These are phyloP conservation scores for Arachnomyces sp. DNA, from an alignment of 2,329 filamentous ascomycete genomes.

Conservation along the genomic window DNA sequence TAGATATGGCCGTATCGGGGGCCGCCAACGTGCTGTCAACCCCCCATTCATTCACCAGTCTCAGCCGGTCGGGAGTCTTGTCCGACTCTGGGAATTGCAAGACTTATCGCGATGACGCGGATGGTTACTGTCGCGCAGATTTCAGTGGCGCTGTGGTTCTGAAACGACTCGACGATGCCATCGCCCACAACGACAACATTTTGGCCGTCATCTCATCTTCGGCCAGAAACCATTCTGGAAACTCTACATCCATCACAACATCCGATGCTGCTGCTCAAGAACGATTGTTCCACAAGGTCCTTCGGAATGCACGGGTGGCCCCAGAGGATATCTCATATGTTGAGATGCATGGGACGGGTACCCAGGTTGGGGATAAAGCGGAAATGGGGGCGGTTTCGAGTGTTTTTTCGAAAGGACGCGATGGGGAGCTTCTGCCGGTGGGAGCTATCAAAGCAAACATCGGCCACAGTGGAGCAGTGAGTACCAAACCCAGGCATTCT, in stretches of 20 bases:
- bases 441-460: conserved; percentile 59
- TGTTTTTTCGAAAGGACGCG: conserved; percentile 45
- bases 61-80: conserved; percentile 32
- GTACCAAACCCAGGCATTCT: too few relatives aligned
- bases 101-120: conserved; percentile 70
- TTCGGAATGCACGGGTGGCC: conserved; percentile 65
- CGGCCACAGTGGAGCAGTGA: conserved; percentile 55
- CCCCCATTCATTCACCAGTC: conserved; percentile 67
- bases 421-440: conserved; percentile 43
- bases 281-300: conserved; percentile 58
- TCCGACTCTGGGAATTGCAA: conserved; percentile 54
- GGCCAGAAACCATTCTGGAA: conserved; percentile 72
- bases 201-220: conserved; percentile 68
- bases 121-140: conserved; percentile 76
- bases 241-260: conserved; percentile 74
- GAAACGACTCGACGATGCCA: conserved; percentile 70
- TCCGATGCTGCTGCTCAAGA: conserved; percentile 72
- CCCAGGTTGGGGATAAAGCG: conserved; percentile 71
- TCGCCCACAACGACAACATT: conserved; percentile 60
- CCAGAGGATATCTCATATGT: conserved; percentile 72
- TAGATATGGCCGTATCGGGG: conserved; percentile 67
- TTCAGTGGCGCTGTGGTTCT: conserved; percentile 65
- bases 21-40: conserved; percentile 68
- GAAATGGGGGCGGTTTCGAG: conserved; percentile 72
- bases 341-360: conserved; percentile 86